Percentiles rank a stretch among this genome's conserved stretches.
These are phyloP conservation scores for Colletotrichum acutatum DNA, from an alignment of 2,329 filamentous ascomycete genomes.

Conservation along the genomic window DNA sequence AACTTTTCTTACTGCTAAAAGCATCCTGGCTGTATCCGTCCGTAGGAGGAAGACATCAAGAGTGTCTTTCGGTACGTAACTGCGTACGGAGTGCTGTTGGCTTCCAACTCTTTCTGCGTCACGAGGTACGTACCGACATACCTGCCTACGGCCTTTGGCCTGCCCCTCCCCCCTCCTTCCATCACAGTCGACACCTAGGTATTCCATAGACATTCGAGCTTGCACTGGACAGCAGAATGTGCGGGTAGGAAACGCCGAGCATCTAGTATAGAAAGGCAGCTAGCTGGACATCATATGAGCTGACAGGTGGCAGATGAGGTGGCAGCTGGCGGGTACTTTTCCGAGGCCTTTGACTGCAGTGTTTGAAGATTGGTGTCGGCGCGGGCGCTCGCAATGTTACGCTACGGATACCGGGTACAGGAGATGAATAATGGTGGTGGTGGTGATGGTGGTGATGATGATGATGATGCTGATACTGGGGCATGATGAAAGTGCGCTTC, in stretches of 20 bases:
- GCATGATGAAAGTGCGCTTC: not conserved
- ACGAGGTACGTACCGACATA: not conserved
- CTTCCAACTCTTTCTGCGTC: not conserved
- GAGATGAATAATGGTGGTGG: not conserved
- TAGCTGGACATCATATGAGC: not conserved
- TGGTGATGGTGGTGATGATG: not conserved
- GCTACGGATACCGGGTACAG: not conserved
- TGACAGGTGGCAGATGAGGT: constrained; percentile 2
- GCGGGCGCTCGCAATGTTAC: constrained; percentile 2
- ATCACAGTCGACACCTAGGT: too few species aligned
- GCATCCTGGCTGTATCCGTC: not conserved
- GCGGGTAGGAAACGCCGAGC: not conserved
- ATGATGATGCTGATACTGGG: not conserved
- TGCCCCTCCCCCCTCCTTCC: not conserved
- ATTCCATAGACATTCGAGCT: too few species aligned
- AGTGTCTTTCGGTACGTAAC: too few species aligned
- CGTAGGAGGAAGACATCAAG: not conserved
- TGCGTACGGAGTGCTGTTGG: not conserved
- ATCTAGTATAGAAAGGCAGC: not conserved
- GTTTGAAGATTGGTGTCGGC: not conserved
- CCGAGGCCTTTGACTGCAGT: not conserved
- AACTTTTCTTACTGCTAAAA: not conserved
- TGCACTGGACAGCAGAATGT: not conserved
- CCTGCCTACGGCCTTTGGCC: not conserved
- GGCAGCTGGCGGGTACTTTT: constrained; percentile 1